Conservation (phyloP, 2,329 filamentous ascomycete genomes). For the Phyllosticta ampelicida region DNA sequence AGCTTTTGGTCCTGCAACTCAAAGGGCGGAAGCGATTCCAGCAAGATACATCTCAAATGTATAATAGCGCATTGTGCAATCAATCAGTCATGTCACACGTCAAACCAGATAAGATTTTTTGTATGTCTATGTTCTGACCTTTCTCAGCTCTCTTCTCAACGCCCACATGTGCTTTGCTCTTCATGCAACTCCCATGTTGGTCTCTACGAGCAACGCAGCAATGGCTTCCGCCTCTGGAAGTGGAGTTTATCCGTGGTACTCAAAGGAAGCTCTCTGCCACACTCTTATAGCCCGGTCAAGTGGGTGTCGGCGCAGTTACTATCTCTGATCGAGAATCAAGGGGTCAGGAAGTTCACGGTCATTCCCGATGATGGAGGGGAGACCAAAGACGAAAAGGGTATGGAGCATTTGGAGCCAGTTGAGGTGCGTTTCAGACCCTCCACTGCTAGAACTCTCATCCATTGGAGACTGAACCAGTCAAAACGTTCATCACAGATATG, state of each 20-base stretch:
- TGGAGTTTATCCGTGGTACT: constrained; percentile 30
- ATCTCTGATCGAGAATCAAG: constrained; percentile 44
- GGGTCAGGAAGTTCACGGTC: constrained; percentile 41
- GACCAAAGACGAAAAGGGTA: neutral
- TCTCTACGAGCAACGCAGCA: constrained; percentile 30
- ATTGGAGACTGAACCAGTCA: neutral
- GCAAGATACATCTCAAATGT: constrained; percentile 1
- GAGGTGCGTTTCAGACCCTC: neutral
- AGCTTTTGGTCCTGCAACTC: neutral
- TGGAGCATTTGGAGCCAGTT: constrained; percentile 2
- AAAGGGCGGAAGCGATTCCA: constrained; percentile 1
- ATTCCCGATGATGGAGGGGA: neutral
- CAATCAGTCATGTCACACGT: neutral
- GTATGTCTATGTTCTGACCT: neutral
- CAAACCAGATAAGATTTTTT: neutral
- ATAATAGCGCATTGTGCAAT: constrained; percentile 3
- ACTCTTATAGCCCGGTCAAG: constrained; percentile 22
- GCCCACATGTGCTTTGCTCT: constrained; percentile 24
- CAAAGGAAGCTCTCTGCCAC: neutral
- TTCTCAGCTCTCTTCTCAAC: neutral
- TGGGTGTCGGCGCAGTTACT: constrained; percentile 48
- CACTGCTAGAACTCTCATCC: too few species aligned
- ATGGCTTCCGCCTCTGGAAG: constrained; percentile 42
- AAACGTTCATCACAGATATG: constrained; percentile 35
- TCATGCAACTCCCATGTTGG: constrained; percentile 28